phyloP scores from a whole-genome alignment of 179 eudicot genomes.

The Silene noctiflora region DNA sequence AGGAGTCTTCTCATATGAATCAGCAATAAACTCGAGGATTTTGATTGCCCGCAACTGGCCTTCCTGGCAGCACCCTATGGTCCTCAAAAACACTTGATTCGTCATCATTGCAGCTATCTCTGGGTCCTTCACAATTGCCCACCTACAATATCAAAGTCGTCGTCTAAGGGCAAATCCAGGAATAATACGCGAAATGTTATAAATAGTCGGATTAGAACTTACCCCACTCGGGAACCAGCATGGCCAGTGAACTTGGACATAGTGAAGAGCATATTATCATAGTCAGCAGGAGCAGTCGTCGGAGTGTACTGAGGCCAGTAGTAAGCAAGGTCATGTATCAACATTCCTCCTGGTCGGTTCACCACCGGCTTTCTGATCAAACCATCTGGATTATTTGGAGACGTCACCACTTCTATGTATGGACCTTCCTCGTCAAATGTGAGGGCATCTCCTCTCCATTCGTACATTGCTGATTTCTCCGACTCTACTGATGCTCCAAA shows the following conservation, averaged over 20 bases:
- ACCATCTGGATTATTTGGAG: constrained; percentile 85
- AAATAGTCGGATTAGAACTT: neutral
- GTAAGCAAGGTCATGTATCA: constrained; percentile 65
- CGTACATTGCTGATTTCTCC: constrained; percentile 52
- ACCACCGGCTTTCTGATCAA: constrained; percentile 34
- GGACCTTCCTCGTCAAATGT: constrained; percentile 39
- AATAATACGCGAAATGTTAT: too few relatives aligned
- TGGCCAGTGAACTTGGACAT: constrained; percentile 76
- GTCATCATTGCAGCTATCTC: constrained; percentile 7
- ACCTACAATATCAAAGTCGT: constrained; percentile 20
- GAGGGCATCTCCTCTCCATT: constrained; percentile 67
- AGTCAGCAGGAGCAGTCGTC: constrained; percentile 44
- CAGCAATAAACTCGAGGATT: constrained; percentile 9
- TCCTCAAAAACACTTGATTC: neutral
- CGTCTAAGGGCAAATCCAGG: too few relatives aligned
- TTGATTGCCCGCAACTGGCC: constrained; percentile 9
- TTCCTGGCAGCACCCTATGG: constrained; percentile 7
- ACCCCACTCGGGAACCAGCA: constrained; percentile 86
- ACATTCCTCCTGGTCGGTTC: constrained; percentile 43
- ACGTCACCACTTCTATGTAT: constrained; percentile 68
- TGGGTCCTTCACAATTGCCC: constrained; percentile 16
- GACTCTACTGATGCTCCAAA: constrained; percentile 44
- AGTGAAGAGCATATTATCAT: constrained; percentile 66
- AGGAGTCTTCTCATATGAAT: neutral
- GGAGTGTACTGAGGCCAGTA: constrained; percentile 87